Evolutionary conservation across 257 asterid species (phyloP), one percentile per base, ranked within the genome.

Genomic region (Catharanthus roseus): DNA sequence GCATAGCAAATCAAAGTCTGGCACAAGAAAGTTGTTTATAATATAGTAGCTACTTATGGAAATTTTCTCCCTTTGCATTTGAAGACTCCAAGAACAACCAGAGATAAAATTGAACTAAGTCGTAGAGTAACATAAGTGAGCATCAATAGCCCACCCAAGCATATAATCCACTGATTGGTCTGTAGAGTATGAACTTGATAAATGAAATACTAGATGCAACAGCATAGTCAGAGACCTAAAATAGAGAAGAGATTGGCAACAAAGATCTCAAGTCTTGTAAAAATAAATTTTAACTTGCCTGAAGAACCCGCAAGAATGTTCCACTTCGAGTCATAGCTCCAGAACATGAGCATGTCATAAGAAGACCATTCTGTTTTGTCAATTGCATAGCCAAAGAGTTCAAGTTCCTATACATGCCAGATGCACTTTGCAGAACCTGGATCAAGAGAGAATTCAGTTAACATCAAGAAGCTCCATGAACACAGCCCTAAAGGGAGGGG

Each of bases 291-390:
- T 24, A 74, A 79, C 88, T 89, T 81, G 83, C 99, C 97, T 85
- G 96, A 53, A 93, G 90, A 80, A 86, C 76, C 19, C 80, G 82
- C 42, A 88, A 82, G 87, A 91, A 88, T 74, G n/a, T 82, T 68
- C 99, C 99, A 77, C 97, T 91, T 77, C 86, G 99, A 72, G 99
- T 89, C 95, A 93, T 85, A 24, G 99, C 99, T 54, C 99, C 99
- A 73, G 99, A 93, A 81, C 97, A 93, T 0, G 99, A 91, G 86
- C 99, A 93, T 29, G 96, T 93, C 99, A 93, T 93, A 58, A 93
- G 79, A 62, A 91, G 79, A 65, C 99, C 99, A 66, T 97, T 96
- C 51, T 79, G 85, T 83, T 75, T 86, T 62, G 96, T 89, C 77
- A 91, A 34, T 86, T 81, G 87, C 97, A 93, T 93, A 12, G 97